Conservation (phyloP, 2,329 filamentous ascomycete genomes). For the Lachnellula arida region DNA sequence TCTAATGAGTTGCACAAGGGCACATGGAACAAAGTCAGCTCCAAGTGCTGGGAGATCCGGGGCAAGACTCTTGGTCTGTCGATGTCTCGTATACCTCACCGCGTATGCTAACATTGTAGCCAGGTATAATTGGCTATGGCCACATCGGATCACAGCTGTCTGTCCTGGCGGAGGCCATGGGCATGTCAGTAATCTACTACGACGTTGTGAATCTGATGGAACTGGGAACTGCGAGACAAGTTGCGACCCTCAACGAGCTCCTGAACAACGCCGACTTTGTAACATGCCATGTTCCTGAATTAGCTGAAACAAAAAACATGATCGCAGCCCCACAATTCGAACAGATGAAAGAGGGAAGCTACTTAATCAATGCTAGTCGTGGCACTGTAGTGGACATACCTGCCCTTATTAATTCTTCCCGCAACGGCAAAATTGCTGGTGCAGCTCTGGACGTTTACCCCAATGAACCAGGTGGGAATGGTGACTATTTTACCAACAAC, state of each 20-base stretch:
- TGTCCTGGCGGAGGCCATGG: constrained; percentile 94
- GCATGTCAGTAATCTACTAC: constrained; percentile 97
- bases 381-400: constrained; percentile 93
- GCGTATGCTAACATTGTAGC: constrained; percentile 7
- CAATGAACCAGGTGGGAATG: constrained; percentile 87
- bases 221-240: constrained; percentile 80
- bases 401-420: constrained; percentile 82
- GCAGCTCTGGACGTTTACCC: constrained; percentile 97
- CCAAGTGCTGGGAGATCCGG: constrained; percentile 95
- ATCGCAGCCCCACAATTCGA: constrained; percentile 75
- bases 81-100: constrained; percentile 1
- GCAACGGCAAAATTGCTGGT: constrained; percentile 80
- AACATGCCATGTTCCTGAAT: constrained; percentile 89
- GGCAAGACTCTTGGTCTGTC: constrained; percentile 83
- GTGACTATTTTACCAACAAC: constrained; percentile 83
- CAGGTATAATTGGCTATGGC: constrained; percentile 89
- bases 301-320: constrained; percentile 89
- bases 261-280: constrained; percentile 84
- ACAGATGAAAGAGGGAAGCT: constrained; percentile 88
- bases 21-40: constrained; percentile 97
- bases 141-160: constrained; percentile 96
- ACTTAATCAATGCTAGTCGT: constrained; percentile 93
- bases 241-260: constrained; percentile 70
- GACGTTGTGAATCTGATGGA: constrained; percentile 94
- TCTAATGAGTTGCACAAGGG: constrained; percentile 92